phyloP scores from a whole-genome alignment of 441 rosid genomes.

The Sinapis alba region DNA sequence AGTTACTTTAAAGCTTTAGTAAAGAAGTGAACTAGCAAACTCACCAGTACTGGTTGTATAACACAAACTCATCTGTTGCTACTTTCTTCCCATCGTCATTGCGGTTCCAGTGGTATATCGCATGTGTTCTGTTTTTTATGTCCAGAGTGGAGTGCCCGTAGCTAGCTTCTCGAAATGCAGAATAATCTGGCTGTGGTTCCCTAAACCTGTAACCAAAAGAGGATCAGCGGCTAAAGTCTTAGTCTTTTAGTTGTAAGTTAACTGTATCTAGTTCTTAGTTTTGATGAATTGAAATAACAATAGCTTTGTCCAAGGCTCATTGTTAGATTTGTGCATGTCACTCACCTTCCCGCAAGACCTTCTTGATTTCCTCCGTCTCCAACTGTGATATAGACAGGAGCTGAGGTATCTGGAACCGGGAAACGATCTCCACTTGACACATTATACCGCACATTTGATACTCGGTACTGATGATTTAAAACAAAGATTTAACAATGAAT shows the following conservation, averaged over 20 bases:
- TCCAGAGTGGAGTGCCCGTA: slow-evolving; percentile 79
- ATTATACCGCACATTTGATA: slow-evolving; percentile 75
- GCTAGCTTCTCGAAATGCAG: slow-evolving; percentile 81
- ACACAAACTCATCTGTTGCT: slow-evolving; percentile 54
- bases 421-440: slow-evolving; percentile 63
- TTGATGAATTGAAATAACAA: not conserved
- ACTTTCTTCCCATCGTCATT: slow-evolving; percentile 74
- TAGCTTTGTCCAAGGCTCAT: not conserved
- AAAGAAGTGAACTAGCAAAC: slow-evolving; percentile 28
- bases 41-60: slow-evolving; percentile 71
- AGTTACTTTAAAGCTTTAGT: not conserved
- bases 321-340: not conserved
- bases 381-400: slow-evolving; percentile 87
- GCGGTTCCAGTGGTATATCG: slow-evolving; percentile 75
- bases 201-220: slow-evolving; percentile 49
- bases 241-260: not conserved
- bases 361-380: slow-evolving; percentile 99
- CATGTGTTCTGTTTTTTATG: slow-evolving; percentile 71
- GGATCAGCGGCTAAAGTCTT: not conserved
- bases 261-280: not conserved
- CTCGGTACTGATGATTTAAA: slow-evolving; percentile 60
- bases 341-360: slow-evolving; percentile 84
- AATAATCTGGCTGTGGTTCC: slow-evolving; percentile 76
- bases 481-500: slow-evolving; percentile 5
- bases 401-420: slow-evolving; percentile 76